phyloP scores from a whole-genome alignment of 306 rosid species.

The Inga oerstediana region DNA sequence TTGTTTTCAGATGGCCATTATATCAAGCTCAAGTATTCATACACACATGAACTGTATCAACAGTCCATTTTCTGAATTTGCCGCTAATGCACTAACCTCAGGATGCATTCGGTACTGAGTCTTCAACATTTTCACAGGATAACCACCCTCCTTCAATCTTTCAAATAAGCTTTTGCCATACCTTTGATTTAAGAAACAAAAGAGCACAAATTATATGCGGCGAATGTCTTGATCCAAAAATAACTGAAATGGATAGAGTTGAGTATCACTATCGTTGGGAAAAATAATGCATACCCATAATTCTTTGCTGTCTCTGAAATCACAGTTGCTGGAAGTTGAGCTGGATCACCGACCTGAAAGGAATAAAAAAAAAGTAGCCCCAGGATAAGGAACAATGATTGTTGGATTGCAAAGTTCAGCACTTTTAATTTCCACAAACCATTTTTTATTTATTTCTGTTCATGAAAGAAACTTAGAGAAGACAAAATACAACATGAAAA shows the following conservation, averaged over 20 bases:
- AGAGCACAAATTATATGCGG: constrained; percentile 4
- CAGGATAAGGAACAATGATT: background rate
- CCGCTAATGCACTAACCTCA: constrained; percentile 61
- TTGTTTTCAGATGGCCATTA: constrained; percentile 11
- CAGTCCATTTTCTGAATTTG: constrained; percentile 21
- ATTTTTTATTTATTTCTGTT: background rate
- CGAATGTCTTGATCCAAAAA: constrained; percentile 10
- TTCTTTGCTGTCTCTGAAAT: constrained; percentile 70
- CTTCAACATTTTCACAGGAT: constrained; percentile 96
- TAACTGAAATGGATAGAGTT: background rate
- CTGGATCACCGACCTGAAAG: constrained; percentile 88
- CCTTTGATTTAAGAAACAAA: constrained; percentile 52
- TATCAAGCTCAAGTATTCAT: constrained; percentile 23
- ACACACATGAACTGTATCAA: constrained; percentile 20
- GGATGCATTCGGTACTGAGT: constrained; percentile 99
- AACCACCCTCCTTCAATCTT: constrained; percentile 83
- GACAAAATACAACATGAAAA: background rate
- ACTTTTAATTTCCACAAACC: background rate
- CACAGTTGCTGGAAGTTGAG: constrained; percentile 98
- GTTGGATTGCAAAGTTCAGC: constrained; percentile 7
- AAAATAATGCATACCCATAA: constrained; percentile 57
- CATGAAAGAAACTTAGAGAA: background rate
- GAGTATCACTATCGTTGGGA: background rate
- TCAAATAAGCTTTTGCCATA: constrained; percentile 88
- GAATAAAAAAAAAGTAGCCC: background rate